Evolutionary conservation across 305 asterid species (phyloP).

Genomic region (Fraxinus platypoda): DNA sequence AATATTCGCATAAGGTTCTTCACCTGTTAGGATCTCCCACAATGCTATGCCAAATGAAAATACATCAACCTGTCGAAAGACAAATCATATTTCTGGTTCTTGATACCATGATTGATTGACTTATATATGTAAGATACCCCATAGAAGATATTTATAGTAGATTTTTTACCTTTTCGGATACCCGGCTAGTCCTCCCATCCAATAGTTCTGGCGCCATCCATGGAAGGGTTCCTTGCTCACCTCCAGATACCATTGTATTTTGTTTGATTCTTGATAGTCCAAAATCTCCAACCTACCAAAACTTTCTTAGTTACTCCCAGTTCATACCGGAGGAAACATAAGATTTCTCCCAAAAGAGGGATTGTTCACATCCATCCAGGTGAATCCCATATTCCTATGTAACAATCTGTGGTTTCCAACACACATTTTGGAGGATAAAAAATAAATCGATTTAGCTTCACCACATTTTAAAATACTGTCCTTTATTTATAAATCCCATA

Average conservation of each 20-base stretch:
- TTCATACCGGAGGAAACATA: not conserved
- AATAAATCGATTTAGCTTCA: not conserved
- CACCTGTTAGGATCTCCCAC: constrained; percentile 82
- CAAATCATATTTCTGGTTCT: constrained; percentile 20
- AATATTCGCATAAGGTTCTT: constrained; percentile 79
- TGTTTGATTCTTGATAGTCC: constrained; percentile 72
- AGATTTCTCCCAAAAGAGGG: not conserved
- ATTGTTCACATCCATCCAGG: constrained; percentile 2
- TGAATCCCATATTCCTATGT: not conserved
- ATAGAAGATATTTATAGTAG: constrained; percentile 4
- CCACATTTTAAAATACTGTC: not conserved
- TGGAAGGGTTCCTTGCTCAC: constrained; percentile 80
- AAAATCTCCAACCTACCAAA: constrained; percentile 71
- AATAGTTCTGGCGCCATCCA: constrained; percentile 88
- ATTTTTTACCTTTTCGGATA: constrained; percentile 64
- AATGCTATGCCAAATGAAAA: constrained; percentile 71
- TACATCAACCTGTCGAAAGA: constrained; percentile 65
- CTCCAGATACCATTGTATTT: constrained; percentile 75
- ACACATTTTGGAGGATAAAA: not conserved
- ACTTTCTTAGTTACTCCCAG: constrained; percentile 18
- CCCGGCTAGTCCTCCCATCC: constrained; percentile 58
- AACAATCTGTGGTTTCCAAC: not conserved
- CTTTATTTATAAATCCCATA: not conserved
- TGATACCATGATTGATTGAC: not conserved
- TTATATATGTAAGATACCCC: not conserved